Base-by-base conservation (phyloP, 2,329 filamentous ascomycete genomes). In the Epichloe uncinata region DNA sequence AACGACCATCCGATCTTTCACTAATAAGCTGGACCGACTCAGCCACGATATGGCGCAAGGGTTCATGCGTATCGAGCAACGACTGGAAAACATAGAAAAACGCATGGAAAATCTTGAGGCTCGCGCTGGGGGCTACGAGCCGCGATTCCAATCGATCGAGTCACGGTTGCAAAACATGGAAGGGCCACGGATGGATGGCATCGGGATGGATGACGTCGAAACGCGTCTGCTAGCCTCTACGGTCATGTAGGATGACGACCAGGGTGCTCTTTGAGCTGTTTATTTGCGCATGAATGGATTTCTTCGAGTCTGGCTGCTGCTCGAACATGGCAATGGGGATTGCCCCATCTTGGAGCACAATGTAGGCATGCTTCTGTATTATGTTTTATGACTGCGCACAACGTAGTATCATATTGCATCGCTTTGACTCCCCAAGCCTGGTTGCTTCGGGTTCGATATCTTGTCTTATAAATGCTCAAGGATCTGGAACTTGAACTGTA, bases 1-100 rank as follows among this genome's bases (percentile, higher is more conserved):
- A 2, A 78, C 79, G 57, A 77, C 71, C 47, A 72, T 81, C 36
- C 72, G 78, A 45, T 78, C 72, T 44, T 69, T 81, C 43, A 76
- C 71, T 6, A 78, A 79, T 60, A 81, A 80, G 65, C 65, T 81
- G 30, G 78, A 81, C 53, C 74, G 78, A 33, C 67, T 81, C 52
- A 70, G 67, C 50, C 77, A 80, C 59, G 78, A 81, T 37, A 69
- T 79, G 60, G 61, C 64, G 2, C 73, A 78, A 52, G 74, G 74
- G 5, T 68, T 81, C 52, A 63, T 69, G 55, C 70, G 73, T 44
- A 69, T 81, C 42, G 72, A 74, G 53, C 66, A 69, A 52, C 69
- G 69, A 3, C 66, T 77, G 7, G 74, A 77, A 15, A 67, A 67
- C 45, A 69, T 80, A 26, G 71, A 77, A 57, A 77, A 77, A 61